Evolutionary conservation across 768 basidiomycete species (phyloP).

Genomic region (Hygrophorus pudorinus): DNA sequence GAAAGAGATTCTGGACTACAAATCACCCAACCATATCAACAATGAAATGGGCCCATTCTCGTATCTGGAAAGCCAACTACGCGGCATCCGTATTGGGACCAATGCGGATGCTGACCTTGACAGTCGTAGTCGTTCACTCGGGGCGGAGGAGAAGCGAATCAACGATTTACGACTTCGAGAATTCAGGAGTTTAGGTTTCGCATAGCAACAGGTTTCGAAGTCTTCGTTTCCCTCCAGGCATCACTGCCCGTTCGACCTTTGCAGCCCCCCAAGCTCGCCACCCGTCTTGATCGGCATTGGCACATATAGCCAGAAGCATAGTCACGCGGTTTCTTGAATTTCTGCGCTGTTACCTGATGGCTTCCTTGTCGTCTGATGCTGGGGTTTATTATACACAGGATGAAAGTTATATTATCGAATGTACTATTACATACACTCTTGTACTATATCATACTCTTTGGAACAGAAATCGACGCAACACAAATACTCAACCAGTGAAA

Average conservation of each 20-base stretch:
- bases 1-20: constrained; percentile 21
- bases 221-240: background rate
- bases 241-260: too few relatives aligned
- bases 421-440: too few relatives aligned
- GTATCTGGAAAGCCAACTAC: constrained; percentile 32
- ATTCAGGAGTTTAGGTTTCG: constrained; percentile 17
- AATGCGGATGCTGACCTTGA: constrained; percentile 24
- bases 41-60: constrained; percentile 26
- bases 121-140: constrained; percentile 21
- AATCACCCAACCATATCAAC: constrained; percentile 23
- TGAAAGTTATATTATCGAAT: too few relatives aligned
- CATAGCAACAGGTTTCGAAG: constrained; percentile 2
- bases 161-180: constrained; percentile 13
- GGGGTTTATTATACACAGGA: too few relatives aligned
- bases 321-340: background rate
- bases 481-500: constrained; percentile 34
- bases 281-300: background rate
- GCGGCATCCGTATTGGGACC: constrained; percentile 17
- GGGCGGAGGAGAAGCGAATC: constrained; percentile 19
- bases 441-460: too few relatives aligned
- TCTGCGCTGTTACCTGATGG: too few relatives aligned
- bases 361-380: too few relatives aligned
- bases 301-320: too few relatives aligned
- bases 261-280: too few relatives aligned
- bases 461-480: too few relatives aligned